phyloP scores from a whole-genome alignment of 805 yeast genomes.

The Candida nitratophila region DNA sequence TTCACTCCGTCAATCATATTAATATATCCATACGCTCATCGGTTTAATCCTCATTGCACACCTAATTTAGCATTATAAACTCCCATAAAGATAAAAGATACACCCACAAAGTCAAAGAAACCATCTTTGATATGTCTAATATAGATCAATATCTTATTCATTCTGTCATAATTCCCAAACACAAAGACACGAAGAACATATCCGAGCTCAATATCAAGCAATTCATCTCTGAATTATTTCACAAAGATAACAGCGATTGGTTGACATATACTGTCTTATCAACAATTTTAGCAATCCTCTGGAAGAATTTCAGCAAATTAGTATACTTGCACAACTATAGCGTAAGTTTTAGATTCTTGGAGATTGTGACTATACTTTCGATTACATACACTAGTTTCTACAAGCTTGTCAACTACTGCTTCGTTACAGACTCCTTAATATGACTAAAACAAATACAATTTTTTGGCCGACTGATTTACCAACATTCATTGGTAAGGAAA shows the following conservation, averaged over 20 bases:
- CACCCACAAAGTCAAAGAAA: no score
- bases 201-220: background rate
- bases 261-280: background rate
- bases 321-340: background rate
- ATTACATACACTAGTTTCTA: background rate
- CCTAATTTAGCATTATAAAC: no score
- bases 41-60: no score
- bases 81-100: no score
- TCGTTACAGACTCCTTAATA: background rate
- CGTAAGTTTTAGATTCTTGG: background rate
- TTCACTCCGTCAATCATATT: no score
- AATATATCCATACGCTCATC: no score
- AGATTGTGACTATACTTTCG: slow-evolving; percentile 1
- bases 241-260: background rate
- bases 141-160: background rate
- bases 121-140: background rate
- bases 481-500: background rate
- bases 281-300: background rate
- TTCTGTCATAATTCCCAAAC: background rate
- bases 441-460: slow-evolving; percentile 1
- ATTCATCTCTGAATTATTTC: no score
- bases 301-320: background rate
- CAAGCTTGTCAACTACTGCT: background rate
- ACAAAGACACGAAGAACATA: background rate
- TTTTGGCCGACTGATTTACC: slow-evolving; percentile 27